Base-by-base conservation (phyloP, 2,329 filamentous ascomycete species). In the Fusarium fujikuroi region DNA sequence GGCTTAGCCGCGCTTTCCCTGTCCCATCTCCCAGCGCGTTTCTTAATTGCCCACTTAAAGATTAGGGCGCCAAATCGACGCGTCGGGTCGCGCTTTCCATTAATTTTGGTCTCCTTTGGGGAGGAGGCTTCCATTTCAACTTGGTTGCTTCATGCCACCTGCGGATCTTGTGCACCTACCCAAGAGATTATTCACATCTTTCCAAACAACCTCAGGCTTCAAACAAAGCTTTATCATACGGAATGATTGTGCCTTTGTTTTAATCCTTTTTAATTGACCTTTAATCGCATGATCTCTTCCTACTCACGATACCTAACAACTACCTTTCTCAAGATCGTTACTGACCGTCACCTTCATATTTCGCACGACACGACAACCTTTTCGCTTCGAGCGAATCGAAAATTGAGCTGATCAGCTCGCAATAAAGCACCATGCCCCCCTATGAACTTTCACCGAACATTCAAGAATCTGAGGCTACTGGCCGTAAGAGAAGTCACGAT, bases 381-480 rank as follows among this genome's bases (percentile, higher is more conserved):
- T 37, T 44, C 49, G 54, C 47, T 25, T 34, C 28, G 46, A 34
- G 46, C 57, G 60, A 64, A 53, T 15, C 40, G 21, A 32, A 32
- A 49, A 32, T 61, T 15, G 49, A 69, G 63, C 57, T 52, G 34
- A 28, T n/a, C 40, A 54, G 54, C 70, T 62, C 69, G 3, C 23
- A 42, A 60, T 25, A 63, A 34, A 43, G 64, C 59, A 54, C 63
- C 70, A 88, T 88, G 87, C 84, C 87, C 77, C 80, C 89, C 32
- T 79, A 83, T 49, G 81, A 83, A 60, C 81, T 87, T 77, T 85
- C 86, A 23, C 79, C 83, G 18, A 88, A 88, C 69, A 81, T 87
- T 36, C 83, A 84, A 76, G 85, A 86, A 75, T 79, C 82, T 30
- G 84, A 87, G 57, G 73, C 79, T 25, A 79, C 79, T 34, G 79